Base-by-base conservation (phyloP, 371 early-diverging fungal genomes). In the Rhizopus microsporus region DNA sequence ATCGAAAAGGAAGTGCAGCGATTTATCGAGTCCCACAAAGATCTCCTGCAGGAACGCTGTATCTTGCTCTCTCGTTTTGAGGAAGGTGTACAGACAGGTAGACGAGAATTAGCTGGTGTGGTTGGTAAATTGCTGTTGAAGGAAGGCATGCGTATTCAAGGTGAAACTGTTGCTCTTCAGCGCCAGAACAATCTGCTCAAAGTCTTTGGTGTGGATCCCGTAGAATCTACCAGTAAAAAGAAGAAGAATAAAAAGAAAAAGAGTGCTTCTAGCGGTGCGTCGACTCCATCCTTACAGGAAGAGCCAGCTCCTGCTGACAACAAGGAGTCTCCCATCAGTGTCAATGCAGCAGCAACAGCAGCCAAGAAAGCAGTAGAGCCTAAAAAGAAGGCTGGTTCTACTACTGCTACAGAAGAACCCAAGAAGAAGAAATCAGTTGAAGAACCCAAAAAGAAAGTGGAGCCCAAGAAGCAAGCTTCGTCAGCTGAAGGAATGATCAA, bases 111-210 rank as follows among this genome's bases (percentile, higher is more conserved):
- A 32, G 87, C 87, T 1, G 88, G 87, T 46, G 74, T 90, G 35
- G 59, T 87, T 7, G 90, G 90, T 17, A 84, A 84, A 55, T 57
- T 88, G 54, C 84, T 89, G 67, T 77, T 90, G 47, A 80, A 85
- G 39, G 90, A 90, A 59, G 89, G 88, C 2, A 82, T 85, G 67
- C 72, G 90, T 12, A 82, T 87, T 4, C 81, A 87, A 45, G 90
- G 87, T 23, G 84, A 86, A 45, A 81, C 78, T 57, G 76, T 87
- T 7, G 88, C 90, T 3, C 68, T 88, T 57, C 80, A 87, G 62
- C 82, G 87, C 43, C 88, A 89, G 48, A 82, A 84, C 42, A 76
- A 72, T 30, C 71, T 90, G 32, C 71, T 90, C 16, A 82, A 85
- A 39, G 75, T 78, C 4, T 78, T 81, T 57, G 80, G 79, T 16